Percentiles rank a stretch among this genome's conserved stretches.
Conservation (phyloP, 2,329 filamentous ascomycete species). For the Reticulascus tulasneorum region DNA sequence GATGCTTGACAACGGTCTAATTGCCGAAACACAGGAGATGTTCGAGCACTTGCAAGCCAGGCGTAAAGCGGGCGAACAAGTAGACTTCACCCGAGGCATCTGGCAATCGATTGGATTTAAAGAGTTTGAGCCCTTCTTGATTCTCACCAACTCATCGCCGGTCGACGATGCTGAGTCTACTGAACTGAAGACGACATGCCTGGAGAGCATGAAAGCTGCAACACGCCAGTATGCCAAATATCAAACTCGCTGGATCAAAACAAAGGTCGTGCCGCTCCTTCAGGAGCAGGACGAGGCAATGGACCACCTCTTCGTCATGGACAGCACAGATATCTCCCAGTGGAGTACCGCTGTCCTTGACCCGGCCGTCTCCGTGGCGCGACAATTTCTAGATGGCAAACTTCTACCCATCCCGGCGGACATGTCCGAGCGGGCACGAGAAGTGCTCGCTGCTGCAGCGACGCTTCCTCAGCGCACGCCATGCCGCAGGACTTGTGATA, state of each 20-base stretch:
- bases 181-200: conserved; percentile 52
- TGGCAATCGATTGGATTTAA: conserved; percentile 98
- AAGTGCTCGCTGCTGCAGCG: conserved; percentile 50
- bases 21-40: conserved; percentile 45
- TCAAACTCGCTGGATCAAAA: conserved; percentile 82
- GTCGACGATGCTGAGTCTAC: conserved; percentile 34
- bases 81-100: conserved; percentile 79
- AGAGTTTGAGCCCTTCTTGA: conserved; percentile 75
- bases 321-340: conserved; percentile 64
- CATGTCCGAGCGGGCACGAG: conserved; percentile 43
- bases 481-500: conserved; percentile 61
- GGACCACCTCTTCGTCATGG: conserved; percentile 69
- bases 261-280: conserved; percentile 72
- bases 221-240: conserved; percentile 85
- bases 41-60: conserved; percentile 32
- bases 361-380: conserved; percentile 60
- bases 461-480: conserved; percentile 50
- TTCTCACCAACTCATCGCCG: conserved; percentile 24
- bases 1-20: conserved; percentile 64
- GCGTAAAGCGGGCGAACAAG: conserved; percentile 38
- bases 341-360: conserved; percentile 63
- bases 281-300: conserved; percentile 48
- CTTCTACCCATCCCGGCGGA: conserved; percentile 47
- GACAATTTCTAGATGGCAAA: conserved; percentile 57
- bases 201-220: conserved; percentile 75